Evolutionary conservation across 371 early-diverging fungal genomes (phyloP), one percentile per base, ranked within the genome.

Genomic region (Rhizomucor pusillus): DNA sequence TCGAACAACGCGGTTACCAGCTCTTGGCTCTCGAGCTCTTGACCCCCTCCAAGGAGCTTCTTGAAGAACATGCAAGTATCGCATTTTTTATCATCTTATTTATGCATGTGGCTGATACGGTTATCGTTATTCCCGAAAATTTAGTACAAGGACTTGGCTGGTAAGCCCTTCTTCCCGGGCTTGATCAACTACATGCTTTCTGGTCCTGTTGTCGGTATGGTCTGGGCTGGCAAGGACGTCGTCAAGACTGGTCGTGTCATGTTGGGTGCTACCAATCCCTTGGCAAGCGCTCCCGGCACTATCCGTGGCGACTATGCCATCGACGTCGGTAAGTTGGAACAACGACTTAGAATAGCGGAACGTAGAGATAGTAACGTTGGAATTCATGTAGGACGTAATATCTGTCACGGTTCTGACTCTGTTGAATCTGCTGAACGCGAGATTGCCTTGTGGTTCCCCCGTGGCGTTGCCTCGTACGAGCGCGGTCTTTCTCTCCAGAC

Each of bases 281-380:
- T 93, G 68, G 90, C 89, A 69, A 93, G 95, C 59, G 85, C 82
- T 56, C 93, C 98, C 59, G 99, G 99, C 67, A 98, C 99, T 79
- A 99, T 99, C 87, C 93, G 99, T 80, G 99, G 99, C 68, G 99
- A 99, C 86, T 97, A 87, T 77, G 88, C 90, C 71, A 86, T 96
- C 56, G 95, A 94, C 59, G 89, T 90, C 61, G 46, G 50, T 59
- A 75, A 53, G 47, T 52, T 18, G 9, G 47, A 41, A 16, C 10
- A 24, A 45, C 29, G 43, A 24, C 11, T 52, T 24, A 43, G 56
- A 24, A n/a, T n/a, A n/a, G n/a, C n/a, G n/a, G n/a, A n/a, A n/a
- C n/a, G n/a, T 29, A 29, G 29, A 29, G 29, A 3, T 56, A 29
- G 20, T 29, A 13, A n/a, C 50, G n/a, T 50, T 36, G 3, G 29